Evolutionary conservation across 345 rosid species (phyloP).

Genomic region (Hypericum androsaemum): DNA sequence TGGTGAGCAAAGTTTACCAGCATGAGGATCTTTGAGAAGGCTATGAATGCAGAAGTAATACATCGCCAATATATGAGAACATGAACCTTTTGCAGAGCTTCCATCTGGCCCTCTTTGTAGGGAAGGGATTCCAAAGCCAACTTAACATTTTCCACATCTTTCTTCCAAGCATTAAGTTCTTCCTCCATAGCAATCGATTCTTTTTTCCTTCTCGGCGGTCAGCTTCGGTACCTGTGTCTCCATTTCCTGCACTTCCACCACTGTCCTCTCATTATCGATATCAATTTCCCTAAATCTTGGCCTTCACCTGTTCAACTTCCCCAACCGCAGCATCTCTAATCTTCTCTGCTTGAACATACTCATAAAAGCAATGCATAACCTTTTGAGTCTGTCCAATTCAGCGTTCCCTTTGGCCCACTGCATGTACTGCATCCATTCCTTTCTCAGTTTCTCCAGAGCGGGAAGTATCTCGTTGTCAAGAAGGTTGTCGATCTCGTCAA

Average conservation of each 20-base stretch:
- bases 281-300: conserved; percentile 45
- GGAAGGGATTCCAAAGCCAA: conserved; percentile 53
- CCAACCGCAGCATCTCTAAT: conserved; percentile 42
- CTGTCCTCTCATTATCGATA: conserved; percentile 30
- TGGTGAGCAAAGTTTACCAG: conserved; percentile 4
- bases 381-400: conserved; percentile 59
- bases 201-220: conserved; percentile 76
- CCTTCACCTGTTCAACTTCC: conserved; percentile 43
- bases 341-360: conserved; percentile 56
- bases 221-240: conserved; percentile 50
- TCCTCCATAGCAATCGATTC: conserved; percentile 71
- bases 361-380: conserved; percentile 68
- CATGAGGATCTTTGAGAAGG: conserved; percentile 14
- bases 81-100: conserved; percentile 74
- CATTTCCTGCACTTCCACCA: conserved; percentile 42
- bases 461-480: conserved; percentile 87
- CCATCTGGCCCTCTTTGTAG: conserved; percentile 71
- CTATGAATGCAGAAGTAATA: conserved; percentile 2
- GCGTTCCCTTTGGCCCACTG: conserved; percentile 91
- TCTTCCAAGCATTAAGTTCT: conserved; percentile 55
- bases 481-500: too few species aligned
- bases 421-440: conserved; percentile 82
- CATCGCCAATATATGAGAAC: conserved; percentile 4
- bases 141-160: conserved; percentile 54
- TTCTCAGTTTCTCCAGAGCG: conserved; percentile 86